Conservation (phyloP, 192 early-diverging fungal species). For the Backusella luteola region DNA sequence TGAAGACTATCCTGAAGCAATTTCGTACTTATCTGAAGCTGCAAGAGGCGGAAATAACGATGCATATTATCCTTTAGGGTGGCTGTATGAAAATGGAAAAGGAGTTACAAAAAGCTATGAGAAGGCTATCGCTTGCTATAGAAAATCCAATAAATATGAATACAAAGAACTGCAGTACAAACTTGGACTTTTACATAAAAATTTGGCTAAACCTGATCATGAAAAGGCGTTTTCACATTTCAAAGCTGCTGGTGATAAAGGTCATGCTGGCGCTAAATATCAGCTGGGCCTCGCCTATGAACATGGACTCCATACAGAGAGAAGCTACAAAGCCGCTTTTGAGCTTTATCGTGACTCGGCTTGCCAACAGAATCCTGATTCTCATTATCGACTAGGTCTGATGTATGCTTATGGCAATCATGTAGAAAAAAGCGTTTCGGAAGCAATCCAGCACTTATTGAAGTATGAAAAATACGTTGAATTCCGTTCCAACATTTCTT, state of each 20-base stretch:
- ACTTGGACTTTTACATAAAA: not conserved
- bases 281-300: not conserved
- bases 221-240: not conserved
- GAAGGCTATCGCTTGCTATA: constrained; percentile 21
- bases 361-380: not conserved
- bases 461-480: not conserved
- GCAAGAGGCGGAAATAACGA: constrained; percentile 62
- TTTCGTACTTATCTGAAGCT: constrained; percentile 54
- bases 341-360: not conserved
- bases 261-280: not conserved
- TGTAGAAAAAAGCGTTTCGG: not conserved
- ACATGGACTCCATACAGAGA: not conserved
- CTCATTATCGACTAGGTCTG: not conserved
- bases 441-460: not conserved
- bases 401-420: not conserved
- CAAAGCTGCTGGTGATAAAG: not conserved
- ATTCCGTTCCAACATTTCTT: not conserved
- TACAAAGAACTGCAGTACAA: not conserved
- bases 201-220: not conserved
- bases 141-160: not conserved
- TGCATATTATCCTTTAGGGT: constrained; percentile 46
- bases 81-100: constrained; percentile 46
- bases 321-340: not conserved
- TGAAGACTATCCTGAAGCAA: constrained; percentile 13
- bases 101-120: constrained; percentile 18